Conservation (phyloP, 1,284 basidiomycete species). For the Schizophyllum commune region DNA sequence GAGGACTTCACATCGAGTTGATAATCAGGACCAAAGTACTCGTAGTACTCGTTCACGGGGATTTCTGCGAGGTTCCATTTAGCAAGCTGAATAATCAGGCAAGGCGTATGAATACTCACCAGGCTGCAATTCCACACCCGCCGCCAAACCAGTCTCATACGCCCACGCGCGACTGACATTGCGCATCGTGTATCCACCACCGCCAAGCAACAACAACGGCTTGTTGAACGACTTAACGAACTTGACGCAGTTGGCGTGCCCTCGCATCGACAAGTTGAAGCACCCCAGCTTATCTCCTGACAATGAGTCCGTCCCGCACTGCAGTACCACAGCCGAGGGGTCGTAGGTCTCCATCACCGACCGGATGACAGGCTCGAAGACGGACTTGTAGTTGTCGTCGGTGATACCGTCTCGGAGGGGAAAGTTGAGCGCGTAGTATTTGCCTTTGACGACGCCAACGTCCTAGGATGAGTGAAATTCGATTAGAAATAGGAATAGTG, state of each 20-base stretch:
- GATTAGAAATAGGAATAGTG: not conserved
- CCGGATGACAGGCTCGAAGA: constrained; percentile 94
- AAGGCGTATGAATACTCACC: constrained; percentile 45
- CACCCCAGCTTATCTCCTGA: constrained; percentile 96
- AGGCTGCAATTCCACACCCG: constrained; percentile 86
- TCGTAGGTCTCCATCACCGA: constrained; percentile 96
- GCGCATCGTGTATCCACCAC: constrained; percentile 98
- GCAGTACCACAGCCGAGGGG: constrained; percentile 93
- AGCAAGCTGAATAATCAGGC: not conserved
- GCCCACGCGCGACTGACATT: constrained; percentile 98
- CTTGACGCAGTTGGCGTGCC: constrained; percentile 94
- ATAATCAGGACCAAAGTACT: constrained; percentile 98
- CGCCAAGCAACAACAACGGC: constrained; percentile 88
- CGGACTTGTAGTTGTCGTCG: constrained; percentile 91
- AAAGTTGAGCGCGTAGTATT: constrained; percentile 92
- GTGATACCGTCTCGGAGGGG: constrained; percentile 94
- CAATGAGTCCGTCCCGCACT: constrained; percentile 98
- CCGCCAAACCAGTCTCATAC: constrained; percentile 94
- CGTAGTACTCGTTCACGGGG: constrained; percentile 96
- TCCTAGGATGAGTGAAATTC: constrained; percentile 44
- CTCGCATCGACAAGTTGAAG: constrained; percentile 96
- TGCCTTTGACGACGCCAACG: constrained; percentile 88
- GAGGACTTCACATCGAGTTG: constrained; percentile 94
- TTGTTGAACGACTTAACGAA: constrained; percentile 97
- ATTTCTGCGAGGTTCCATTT: constrained; percentile 55